phyloP scores from a whole-genome alignment of 805 yeast genomes.

The Clavispora phyllophila region DNA sequence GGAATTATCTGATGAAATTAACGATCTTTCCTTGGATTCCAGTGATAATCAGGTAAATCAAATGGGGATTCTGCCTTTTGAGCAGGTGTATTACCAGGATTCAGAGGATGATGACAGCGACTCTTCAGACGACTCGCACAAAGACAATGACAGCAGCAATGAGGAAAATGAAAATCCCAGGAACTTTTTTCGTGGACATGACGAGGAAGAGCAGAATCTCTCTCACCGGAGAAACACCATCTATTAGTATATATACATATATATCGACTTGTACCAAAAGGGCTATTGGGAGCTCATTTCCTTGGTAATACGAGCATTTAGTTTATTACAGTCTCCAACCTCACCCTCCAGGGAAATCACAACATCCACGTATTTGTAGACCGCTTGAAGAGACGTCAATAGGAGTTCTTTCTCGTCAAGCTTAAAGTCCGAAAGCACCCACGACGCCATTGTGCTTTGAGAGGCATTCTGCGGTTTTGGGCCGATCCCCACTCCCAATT shows the following conservation, averaged over 20 bases:
- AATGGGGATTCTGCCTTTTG: background rate
- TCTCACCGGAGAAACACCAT: constrained; percentile 3
- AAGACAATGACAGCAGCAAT: background rate
- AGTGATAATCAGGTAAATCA: constrained; percentile 2
- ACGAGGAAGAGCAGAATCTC: background rate
- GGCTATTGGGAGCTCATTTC: constrained; percentile 3
- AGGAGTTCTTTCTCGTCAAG: constrained; percentile 19
- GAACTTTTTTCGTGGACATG: background rate
- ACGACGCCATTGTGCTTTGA: constrained; percentile 30
- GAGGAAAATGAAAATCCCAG: background rate
- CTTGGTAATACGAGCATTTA: constrained; percentile 18
- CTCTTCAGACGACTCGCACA: constrained; percentile 2
- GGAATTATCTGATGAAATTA: background rate
- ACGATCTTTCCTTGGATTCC: constrained; percentile 10
- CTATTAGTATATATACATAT: constrained; percentile 1
- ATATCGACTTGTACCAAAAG: too few species aligned
- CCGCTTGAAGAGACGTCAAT: constrained; percentile 10
- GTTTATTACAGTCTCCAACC: constrained; percentile 22
- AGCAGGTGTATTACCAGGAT: background rate
- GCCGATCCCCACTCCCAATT: constrained; percentile 38
- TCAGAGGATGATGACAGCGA: constrained; percentile 1
- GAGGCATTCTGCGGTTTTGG: constrained; percentile 35
- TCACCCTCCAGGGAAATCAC: constrained; percentile 20
- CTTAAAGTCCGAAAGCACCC: constrained; percentile 37
- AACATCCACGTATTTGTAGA: constrained; percentile 18